These are phyloP conservation scores for Mycena leptocephala DNA, from an alignment of 768 basidiomycete genomes.

Conservation along the genomic window DNA sequence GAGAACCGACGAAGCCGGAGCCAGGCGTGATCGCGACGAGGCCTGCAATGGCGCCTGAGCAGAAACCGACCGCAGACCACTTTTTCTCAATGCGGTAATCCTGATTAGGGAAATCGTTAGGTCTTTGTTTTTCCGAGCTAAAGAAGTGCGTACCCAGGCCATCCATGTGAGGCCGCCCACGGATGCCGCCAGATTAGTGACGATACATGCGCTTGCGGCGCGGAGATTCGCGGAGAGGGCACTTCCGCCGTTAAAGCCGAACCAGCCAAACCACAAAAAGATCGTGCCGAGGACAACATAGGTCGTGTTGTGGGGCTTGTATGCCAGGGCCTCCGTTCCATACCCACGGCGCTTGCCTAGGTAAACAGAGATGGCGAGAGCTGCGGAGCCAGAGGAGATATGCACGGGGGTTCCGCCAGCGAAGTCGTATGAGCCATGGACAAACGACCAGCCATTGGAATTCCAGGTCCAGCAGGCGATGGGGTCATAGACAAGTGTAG, in stretches of 20 bases:
- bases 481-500: conserved; percentile 91
- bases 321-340: conserved; percentile 71
- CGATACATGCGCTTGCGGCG: conserved; percentile 91
- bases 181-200: conserved; percentile 93
- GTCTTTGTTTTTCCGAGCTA: neutral
- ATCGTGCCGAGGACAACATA: conserved; percentile 96
- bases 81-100: conserved; percentile 96
- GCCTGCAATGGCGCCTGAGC: conserved; percentile 94
- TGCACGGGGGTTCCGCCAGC: conserved; percentile 91
- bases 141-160: conserved; percentile 75
- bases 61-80: conserved; percentile 96
- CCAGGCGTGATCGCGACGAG: conserved; percentile 93
- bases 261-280: conserved; percentile 89
- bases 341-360: conserved; percentile 71
- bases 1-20: conserved; percentile 86
- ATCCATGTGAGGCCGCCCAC: conserved; percentile 94
- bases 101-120: conserved; percentile 44
- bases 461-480: conserved; percentile 99
- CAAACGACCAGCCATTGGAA: conserved; percentile 79
- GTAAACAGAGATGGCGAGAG: conserved; percentile 86
- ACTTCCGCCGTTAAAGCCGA: conserved; percentile 95
- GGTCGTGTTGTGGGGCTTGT: conserved; percentile 94
- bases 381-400: conserved; percentile 94
- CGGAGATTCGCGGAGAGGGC: conserved; percentile 92
- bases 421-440: conserved; percentile 72